phyloP scores from a whole-genome alignment of 352 stramenopile genomes.

The Globisporangium mamillatum region DNA sequence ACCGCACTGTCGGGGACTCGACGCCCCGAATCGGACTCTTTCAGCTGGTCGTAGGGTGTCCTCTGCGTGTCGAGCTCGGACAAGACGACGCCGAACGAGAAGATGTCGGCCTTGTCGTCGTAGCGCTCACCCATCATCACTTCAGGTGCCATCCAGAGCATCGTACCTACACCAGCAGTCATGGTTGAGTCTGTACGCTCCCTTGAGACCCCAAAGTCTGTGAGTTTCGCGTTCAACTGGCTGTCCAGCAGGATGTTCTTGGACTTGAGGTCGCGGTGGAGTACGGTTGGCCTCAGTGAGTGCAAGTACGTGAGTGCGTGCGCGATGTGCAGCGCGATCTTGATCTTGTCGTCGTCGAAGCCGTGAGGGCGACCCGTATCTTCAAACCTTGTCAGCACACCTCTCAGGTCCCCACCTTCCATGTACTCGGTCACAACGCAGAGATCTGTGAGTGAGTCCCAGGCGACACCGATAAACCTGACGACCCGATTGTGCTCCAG shows the following conservation, averaged over 20 bases:
- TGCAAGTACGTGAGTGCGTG: constrained; percentile 41
- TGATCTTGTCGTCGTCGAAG: constrained; percentile 33
- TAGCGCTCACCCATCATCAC: neutral
- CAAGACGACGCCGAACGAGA: neutral
- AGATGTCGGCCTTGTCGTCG: neutral
- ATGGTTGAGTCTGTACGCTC: neutral
- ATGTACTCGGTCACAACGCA: constrained; percentile 42
- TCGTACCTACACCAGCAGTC: too few species aligned
- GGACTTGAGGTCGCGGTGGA: constrained; percentile 18
- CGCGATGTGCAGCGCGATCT: constrained; percentile 29
- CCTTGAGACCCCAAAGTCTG: constrained; percentile 49
- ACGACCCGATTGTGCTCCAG: constrained; percentile 44
- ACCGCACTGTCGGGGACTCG: neutral
- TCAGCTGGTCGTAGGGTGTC: constrained; percentile 22
- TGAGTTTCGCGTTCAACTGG: constrained; percentile 46
- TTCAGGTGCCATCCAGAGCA: neutral
- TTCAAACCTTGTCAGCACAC: constrained; percentile 27
- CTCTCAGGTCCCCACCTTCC: constrained; percentile 38
- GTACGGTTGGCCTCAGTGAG: constrained; percentile 25
- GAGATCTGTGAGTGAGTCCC: constrained; percentile 47
- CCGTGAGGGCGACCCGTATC: constrained; percentile 27
- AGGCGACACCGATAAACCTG: constrained; percentile 41
- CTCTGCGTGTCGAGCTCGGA: neutral
- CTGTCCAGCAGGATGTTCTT: constrained; percentile 27
- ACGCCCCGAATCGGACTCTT: neutral